These are phyloP conservation scores for Mycena floridula DNA, from an alignment of 768 basidiomycete species.

Conservation along the genomic window DNA sequence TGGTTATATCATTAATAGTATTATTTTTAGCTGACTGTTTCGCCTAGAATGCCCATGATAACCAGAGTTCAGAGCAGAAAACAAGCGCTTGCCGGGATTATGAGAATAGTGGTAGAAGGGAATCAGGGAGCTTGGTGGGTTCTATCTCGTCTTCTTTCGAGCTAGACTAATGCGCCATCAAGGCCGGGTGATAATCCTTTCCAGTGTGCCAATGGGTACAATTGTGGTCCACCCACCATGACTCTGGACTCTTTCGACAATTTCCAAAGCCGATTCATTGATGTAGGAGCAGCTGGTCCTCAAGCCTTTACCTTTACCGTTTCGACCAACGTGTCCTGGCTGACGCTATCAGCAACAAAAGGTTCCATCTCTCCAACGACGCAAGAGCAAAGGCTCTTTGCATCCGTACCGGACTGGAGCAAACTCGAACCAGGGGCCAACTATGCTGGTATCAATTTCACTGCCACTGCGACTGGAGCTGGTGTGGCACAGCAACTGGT, in stretches of 20 bases:
- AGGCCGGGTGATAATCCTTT: slow-evolving; percentile 66
- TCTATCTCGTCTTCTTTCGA: not conserved
- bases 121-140: slow-evolving; percentile 52
- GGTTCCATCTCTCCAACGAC: slow-evolving; percentile 42
- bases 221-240: slow-evolving; percentile 42
- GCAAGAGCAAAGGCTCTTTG: slow-evolving; percentile 48
- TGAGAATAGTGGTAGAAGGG: slow-evolving; percentile 60
- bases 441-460: slow-evolving; percentile 38
- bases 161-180: not conserved
- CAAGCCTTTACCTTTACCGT: slow-evolving; percentile 49
- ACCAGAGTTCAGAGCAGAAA: slow-evolving; percentile 49
- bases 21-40: not conserved
- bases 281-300: slow-evolving; percentile 57
- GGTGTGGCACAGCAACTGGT: slow-evolving; percentile 22
- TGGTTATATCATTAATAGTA: slow-evolving; percentile 9
- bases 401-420: slow-evolving; percentile 53
- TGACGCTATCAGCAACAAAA: slow-evolving; percentile 36
- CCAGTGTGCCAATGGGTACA: slow-evolving; percentile 46
- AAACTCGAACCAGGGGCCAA: slow-evolving; percentile 31
- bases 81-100: slow-evolving; percentile 52
- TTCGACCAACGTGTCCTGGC: slow-evolving; percentile 45
- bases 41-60: slow-evolving; percentile 42
- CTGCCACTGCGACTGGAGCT: slow-evolving; percentile 28
- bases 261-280: slow-evolving; percentile 47
- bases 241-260: slow-evolving; percentile 53